Base-by-base conservation (phyloP, 1,284 basidiomycete genomes). In the Moniliophthora roreri region DNA sequence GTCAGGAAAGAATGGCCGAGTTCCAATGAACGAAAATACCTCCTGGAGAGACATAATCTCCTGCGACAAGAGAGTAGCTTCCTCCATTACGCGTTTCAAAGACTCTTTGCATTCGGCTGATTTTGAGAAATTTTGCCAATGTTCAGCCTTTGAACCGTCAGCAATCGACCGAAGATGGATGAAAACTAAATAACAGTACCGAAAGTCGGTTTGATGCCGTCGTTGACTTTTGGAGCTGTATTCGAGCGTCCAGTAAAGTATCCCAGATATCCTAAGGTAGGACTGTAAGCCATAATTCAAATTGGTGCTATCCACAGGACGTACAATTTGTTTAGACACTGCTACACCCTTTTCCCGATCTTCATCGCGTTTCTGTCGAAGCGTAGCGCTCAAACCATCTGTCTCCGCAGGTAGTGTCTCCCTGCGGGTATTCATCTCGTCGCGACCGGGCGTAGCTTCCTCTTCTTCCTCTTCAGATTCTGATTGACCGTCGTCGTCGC, bases 181-280 rank as follows among this genome's bases (percentile, higher is more conserved):
- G 45, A 51, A 16, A 26, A n/a, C n/a, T n/a, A n/a, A 32, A 53
- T 21, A 56, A 23, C 39, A 71, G 78, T 58, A 58, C 61, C 46
- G 84, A 81, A 11, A 94, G 74, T 51, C 76, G 69, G 63, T 92
- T 89, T 4, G 84, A 77, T 10, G 85, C 75, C 1, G 73, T 66
- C 42, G 86, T 75, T 20, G 85, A 81, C 72, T 94, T 97, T 71
- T 97, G 95, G 50, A 96, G 70, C 26, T 87, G 86, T 66, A 98
- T 98, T 35, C 95, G 84, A 16, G 90, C 82, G 64, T 95, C 92
- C 35, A 97, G 78, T 34, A 97, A 74, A 5, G 79, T 78, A 66
- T 96, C 92, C 85, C 92, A 96, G 28, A 94, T 72, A 4, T 78
- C 76, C 93, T 96, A 58, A 13, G 56, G 13, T 36, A 18, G 15